phyloP scores from a whole-genome alignment of 2,329 filamentous ascomycete genomes.

The Arthrinium puccinioides region DNA sequence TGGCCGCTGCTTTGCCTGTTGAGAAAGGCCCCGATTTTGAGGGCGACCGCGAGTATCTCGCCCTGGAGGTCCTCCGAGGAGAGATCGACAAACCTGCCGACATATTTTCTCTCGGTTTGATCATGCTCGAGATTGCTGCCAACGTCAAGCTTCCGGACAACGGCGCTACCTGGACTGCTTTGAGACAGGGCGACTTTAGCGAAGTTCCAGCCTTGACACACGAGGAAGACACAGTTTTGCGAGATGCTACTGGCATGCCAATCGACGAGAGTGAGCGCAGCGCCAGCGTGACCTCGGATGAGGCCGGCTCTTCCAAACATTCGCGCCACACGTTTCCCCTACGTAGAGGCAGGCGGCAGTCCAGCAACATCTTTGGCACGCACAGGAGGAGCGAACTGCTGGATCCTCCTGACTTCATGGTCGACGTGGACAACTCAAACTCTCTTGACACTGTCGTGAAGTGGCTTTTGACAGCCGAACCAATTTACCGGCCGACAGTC shows the following conservation, averaged over 20 bases:
- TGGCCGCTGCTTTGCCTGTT: slow-evolving; percentile 74
- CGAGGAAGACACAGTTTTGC: slow-evolving; percentile 60
- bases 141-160: slow-evolving; percentile 94
- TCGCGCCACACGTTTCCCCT: slow-evolving; percentile 17
- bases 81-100: slow-evolving; percentile 86
- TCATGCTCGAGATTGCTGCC: slow-evolving; percentile 88
- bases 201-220: slow-evolving; percentile 84
- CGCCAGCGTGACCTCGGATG: slow-evolving; percentile 22
- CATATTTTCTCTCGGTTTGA: slow-evolving; percentile 88
- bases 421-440: slow-evolving; percentile 61
- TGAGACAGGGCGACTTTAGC: slow-evolving; percentile 82
- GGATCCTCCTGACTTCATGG: slow-evolving; percentile 81
- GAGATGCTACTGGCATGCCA: slow-evolving; percentile 69
- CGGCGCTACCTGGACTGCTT: slow-evolving; percentile 80
- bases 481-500: slow-evolving; percentile 64
- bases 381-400: slow-evolving; percentile 42
- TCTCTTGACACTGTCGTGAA: slow-evolving; percentile 79
- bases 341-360: slow-evolving; percentile 17
- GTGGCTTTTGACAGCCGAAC: slow-evolving; percentile 80
- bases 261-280: slow-evolving; percentile 35
- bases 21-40: slow-evolving; percentile 75
- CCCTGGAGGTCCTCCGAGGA: slow-evolving; percentile 82
- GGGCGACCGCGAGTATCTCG: slow-evolving; percentile 94
- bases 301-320: slow-evolving; percentile 11
- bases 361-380: slow-evolving; percentile 37